Conservation (phyloP, 805 yeast genomes). For the Scheffersomyces coipomensis region DNA sequence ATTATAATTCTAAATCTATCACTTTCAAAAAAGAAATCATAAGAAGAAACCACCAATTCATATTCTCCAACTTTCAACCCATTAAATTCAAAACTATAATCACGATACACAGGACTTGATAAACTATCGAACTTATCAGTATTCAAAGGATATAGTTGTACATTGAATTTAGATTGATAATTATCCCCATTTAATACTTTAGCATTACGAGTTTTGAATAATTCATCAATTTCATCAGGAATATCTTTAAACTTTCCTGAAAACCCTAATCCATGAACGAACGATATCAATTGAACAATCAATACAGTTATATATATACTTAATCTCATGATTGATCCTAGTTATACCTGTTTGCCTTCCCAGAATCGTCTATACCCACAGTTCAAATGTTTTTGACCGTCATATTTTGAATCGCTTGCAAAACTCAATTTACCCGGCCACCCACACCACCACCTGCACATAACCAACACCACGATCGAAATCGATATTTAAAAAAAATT, state of each 20-base stretch:
- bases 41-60: slow-evolving; percentile 29
- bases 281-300: background rate
- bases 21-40: slow-evolving; percentile 29
- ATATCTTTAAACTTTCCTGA: slow-evolving; percentile 24
- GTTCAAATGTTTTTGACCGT: too few species aligned
- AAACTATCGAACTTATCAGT: slow-evolving; percentile 1
- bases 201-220: slow-evolving; percentile 8
- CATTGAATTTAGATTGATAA: slow-evolving; percentile 28
- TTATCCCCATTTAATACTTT: slow-evolving; percentile 33
- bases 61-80: slow-evolving; percentile 30
- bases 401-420: too few species aligned
- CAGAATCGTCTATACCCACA: too few species aligned
- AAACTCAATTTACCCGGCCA: too few species aligned
- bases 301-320: background rate
- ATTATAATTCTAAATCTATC: slow-evolving; percentile 27
- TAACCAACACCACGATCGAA: too few species aligned
- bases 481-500: too few species aligned
- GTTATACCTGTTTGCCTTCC: too few species aligned
- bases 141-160: slow-evolving; percentile 15
- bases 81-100: slow-evolving; percentile 22
- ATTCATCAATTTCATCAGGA: slow-evolving; percentile 21
- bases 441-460: too few species aligned
- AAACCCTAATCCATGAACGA: slow-evolving; percentile 12
- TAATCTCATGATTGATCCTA: background rate
- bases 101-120: slow-evolving; percentile 18